Conservation (phyloP, 2,329 filamentous ascomycete genomes). For the Curvularia sp. region DNA sequence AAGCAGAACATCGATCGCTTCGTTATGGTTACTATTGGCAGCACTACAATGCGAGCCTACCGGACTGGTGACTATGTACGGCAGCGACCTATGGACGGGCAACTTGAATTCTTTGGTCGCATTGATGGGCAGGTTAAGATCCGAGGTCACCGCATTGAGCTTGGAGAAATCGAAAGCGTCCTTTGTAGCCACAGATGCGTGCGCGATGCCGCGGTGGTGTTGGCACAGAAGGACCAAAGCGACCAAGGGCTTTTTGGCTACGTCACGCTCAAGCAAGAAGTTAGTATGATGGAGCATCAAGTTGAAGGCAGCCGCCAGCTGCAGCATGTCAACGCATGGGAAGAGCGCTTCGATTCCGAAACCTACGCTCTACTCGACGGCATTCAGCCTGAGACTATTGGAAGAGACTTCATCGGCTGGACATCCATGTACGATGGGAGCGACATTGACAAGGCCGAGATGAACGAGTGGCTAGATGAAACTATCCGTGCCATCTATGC, state of each 20-base stretch:
- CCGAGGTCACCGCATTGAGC: slow-evolving; percentile 33
- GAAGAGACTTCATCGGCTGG: slow-evolving; percentile 18
- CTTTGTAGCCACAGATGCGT: slow-evolving; percentile 4
- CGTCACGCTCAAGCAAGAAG: neutral
- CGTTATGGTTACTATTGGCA: neutral
- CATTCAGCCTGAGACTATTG: slow-evolving; percentile 2
- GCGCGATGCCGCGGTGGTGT: neutral
- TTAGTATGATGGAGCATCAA: neutral
- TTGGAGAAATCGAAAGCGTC: slow-evolving; percentile 30
- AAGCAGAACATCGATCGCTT: slow-evolving; percentile 28
- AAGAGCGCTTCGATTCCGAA: slow-evolving; percentile 14
- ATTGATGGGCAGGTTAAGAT: slow-evolving; percentile 37
- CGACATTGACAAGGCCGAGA: slow-evolving; percentile 14
- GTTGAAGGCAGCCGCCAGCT: neutral
- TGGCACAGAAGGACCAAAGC: neutral
- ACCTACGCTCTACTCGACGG: slow-evolving; percentile 3
- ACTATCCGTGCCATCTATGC: slow-evolving; percentile 12
- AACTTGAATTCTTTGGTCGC: slow-evolving; percentile 23
- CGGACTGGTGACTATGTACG: slow-evolving; percentile 32
- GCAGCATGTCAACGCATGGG: slow-evolving; percentile 12
- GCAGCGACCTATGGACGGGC: slow-evolving; percentile 25
- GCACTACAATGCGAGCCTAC: slow-evolving; percentile 34
- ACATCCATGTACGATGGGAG: slow-evolving; percentile 21
- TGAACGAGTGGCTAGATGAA: slow-evolving; percentile 23
- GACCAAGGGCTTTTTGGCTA: slow-evolving; percentile 2